Conservation (phyloP, 495 filamentous ascomycete genomes). For the Hapsidospora chrysogenum region DNA sequence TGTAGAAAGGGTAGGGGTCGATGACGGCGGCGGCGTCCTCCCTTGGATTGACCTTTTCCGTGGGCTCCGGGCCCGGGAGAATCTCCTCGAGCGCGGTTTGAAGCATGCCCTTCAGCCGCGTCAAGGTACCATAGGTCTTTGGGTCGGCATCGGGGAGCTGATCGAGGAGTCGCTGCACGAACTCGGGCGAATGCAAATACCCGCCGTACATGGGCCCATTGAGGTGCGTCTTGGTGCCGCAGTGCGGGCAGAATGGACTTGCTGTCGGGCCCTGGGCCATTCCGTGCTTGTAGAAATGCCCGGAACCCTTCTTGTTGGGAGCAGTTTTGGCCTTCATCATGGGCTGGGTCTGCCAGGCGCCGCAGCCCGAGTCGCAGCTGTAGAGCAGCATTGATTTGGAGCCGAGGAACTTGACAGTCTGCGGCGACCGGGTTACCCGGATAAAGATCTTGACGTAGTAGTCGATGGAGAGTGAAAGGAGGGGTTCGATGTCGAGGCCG, state of each 20-base stretch:
- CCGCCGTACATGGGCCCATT: slow-evolving; percentile 91
- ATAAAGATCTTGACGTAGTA: slow-evolving; percentile 91
- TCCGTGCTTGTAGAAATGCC: slow-evolving; percentile 53
- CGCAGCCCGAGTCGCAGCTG: slow-evolving; percentile 78
- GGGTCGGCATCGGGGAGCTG: slow-evolving; percentile 42
- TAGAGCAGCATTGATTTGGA: slow-evolving; percentile 89
- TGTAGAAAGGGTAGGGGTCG: slow-evolving; percentile 71
- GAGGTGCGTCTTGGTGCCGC: slow-evolving; percentile 70
- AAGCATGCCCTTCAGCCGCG: slow-evolving; percentile 82
- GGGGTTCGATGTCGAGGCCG: slow-evolving; percentile 78
- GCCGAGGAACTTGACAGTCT: slow-evolving; percentile 73
- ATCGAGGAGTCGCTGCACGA: slow-evolving; percentile 59
- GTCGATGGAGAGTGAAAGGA: slow-evolving; percentile 85
- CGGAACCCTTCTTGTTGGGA: slow-evolving; percentile 49
- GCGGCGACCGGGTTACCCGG: slow-evolving; percentile 57
- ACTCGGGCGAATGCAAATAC: slow-evolving; percentile 66
- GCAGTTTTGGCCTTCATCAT: slow-evolving; percentile 47
- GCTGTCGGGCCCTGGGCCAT: slow-evolving; percentile 51
- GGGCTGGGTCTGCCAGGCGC: slow-evolving; percentile 66
- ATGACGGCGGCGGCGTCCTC: slow-evolving; percentile 35
- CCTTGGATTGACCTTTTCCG: slow-evolving; percentile 9
- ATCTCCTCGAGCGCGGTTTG: slow-evolving; percentile 68
- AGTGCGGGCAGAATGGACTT: slow-evolving; percentile 54
- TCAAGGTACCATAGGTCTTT: slow-evolving; percentile 56
- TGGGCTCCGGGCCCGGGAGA: slow-evolving; percentile 7